Conservation (phyloP, 1,284 basidiomycete genomes). For the Fomitiporia mediterranea region DNA sequence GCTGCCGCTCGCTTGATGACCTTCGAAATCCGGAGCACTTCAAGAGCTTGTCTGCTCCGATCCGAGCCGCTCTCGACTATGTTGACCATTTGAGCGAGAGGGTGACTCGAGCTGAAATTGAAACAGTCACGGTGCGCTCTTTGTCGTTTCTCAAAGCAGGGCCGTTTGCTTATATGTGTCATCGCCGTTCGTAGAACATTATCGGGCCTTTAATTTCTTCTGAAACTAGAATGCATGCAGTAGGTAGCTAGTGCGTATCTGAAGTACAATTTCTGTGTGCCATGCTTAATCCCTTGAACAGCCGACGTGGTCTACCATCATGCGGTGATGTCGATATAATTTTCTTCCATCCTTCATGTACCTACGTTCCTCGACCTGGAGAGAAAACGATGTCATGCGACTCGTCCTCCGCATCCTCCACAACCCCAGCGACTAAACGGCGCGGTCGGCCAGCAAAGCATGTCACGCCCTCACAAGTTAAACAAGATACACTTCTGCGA, state of each 20-base stretch:
- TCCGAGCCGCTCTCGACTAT: constrained; percentile 17
- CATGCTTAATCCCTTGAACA: constrained; percentile 10
- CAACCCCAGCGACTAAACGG: constrained; percentile 1
- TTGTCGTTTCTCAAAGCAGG: too few species aligned
- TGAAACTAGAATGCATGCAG: constrained; percentile 20
- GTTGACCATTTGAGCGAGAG: constrained; percentile 12
- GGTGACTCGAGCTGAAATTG: constrained; percentile 20
- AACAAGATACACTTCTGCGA: constrained; percentile 15
- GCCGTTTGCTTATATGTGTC: too few species aligned
- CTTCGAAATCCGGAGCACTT: constrained; percentile 16
- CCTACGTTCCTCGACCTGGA: constrained; percentile 19
- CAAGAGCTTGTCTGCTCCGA: constrained; percentile 14
- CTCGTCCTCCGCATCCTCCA: constrained; percentile 12
- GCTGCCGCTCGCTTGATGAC: constrained; percentile 22
- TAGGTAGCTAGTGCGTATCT: constrained; percentile 23
- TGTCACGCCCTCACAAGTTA: constrained; percentile 19
- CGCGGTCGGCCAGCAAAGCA: constrained; percentile 5
- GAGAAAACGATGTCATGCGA: constrained; percentile 13
- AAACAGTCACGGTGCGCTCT: constrained; percentile 18
- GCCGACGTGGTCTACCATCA: constrained; percentile 25
- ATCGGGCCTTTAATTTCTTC: constrained; percentile 14
- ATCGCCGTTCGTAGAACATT: constrained; percentile 3
- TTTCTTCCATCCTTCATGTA: constrained; percentile 24
- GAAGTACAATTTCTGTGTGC: neutral
- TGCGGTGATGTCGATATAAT: constrained; percentile 25